Evolutionary conservation across 2,329 filamentous ascomycete genomes (phyloP), one percentile per base, ranked within the genome.

Genomic region (Aspergillus sp.): DNA sequence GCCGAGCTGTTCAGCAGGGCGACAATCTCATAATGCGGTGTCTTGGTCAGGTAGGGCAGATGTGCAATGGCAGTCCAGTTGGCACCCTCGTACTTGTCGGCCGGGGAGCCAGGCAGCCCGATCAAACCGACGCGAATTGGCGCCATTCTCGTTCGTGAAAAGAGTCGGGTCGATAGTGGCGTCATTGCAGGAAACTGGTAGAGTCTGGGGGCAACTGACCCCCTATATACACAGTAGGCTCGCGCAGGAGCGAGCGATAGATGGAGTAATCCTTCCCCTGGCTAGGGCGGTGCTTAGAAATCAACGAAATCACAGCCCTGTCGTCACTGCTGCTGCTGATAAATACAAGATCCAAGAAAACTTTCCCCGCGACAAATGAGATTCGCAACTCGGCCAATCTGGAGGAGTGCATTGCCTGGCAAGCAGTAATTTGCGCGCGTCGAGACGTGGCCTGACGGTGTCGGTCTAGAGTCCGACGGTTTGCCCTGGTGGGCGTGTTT

Each of bases 111-210:
- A 10, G 60, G 52, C 11, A 64, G 55, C 5, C 60, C 62, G 29
- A 64, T 64, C 9, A 64, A 42, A 18, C 51, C 61, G 7, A 60
- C 57, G 14, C 61, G 59, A 11, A 59, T 53, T 6, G 56, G 36
- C 4, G 58, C 50, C 58, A 60, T 57, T 22, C 7, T 73, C 6
- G 16, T 42, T 42, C 3, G 14, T n/a, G 24, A 49, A n/a, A 49
- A 7, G 16, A 42, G 36, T 16, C 14, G 36, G 16, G 16, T 42
- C 36, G 16, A 42, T 14, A n/a, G 6, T 29, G 16, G 5, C 16
- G 5, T n/a, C 26, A 42, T 42, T 16, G 20, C 46, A 49, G 46
- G 20, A 22, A 10, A 49, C 18, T n/a, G 0, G 36, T 29, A 29
- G 26, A 29, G 6, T 9, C 26, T 29, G 2, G 26, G 26, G 26